phyloP scores from a whole-genome alignment of 2,329 filamentous ascomycete genomes.

The Capronia epimyces region DNA sequence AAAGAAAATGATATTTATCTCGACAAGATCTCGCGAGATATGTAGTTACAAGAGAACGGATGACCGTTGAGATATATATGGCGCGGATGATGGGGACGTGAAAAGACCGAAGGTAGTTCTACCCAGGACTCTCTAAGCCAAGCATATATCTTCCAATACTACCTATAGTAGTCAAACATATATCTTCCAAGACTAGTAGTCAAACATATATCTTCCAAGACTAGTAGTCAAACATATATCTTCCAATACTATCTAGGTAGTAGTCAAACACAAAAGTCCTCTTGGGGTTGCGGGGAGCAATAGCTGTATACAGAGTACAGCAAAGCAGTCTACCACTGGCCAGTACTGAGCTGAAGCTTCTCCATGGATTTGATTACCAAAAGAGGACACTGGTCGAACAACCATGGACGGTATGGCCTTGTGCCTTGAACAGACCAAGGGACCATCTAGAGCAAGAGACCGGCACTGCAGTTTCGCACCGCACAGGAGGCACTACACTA shows the following conservation, averaged over 20 bases:
- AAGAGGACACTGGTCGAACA: too few relatives aligned
- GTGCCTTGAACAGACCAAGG: too few relatives aligned
- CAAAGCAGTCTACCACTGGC: too few relatives aligned
- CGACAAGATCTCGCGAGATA: background rate
- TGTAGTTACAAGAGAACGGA: background rate
- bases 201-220: background rate
- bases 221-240: conserved; percentile 1
- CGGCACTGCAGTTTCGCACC: too few relatives aligned
- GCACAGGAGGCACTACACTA: too few relatives aligned
- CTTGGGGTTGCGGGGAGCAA: too few relatives aligned
- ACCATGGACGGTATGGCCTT: too few relatives aligned
- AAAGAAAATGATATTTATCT: background rate
- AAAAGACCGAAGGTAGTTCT: background rate
- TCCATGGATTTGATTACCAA: too few relatives aligned
- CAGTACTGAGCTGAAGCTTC: too few relatives aligned
- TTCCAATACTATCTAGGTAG: too few relatives aligned
- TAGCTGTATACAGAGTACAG: too few relatives aligned
- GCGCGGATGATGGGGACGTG: conserved; percentile 2
- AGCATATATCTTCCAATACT: background rate
- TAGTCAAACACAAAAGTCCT: conserved; percentile 2
- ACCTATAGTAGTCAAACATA: background rate
- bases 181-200: conserved; percentile 1
- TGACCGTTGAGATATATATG: background rate
- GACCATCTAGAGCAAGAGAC: too few relatives aligned
- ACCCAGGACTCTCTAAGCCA: background rate